Conservation (phyloP, 768 basidiomycete species). For the Hemileccinum impolitum region DNA sequence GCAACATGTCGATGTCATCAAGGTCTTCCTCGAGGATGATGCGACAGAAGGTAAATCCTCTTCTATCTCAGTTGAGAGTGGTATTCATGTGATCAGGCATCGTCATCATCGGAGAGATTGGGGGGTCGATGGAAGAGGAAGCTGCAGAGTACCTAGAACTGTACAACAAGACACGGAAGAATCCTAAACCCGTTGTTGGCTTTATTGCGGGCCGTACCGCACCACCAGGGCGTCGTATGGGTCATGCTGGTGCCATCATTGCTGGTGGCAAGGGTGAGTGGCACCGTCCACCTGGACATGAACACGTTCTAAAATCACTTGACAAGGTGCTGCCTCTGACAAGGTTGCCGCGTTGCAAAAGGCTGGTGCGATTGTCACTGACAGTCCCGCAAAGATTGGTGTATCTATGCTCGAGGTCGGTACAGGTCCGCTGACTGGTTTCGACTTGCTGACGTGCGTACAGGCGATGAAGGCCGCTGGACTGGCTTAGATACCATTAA, state of each 20-base stretch:
- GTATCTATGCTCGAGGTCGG: slow-evolving; percentile 81
- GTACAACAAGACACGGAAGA: slow-evolving; percentile 83
- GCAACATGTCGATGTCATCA: slow-evolving; percentile 92
- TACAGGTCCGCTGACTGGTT: neutral
- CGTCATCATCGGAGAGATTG: slow-evolving; percentile 98
- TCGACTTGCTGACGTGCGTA: slow-evolving; percentile 6
- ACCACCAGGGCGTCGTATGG: slow-evolving; percentile 97
- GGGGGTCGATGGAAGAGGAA: slow-evolving; percentile 99
- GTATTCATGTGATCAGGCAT: slow-evolving; percentile 55
- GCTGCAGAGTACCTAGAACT: slow-evolving; percentile 93
- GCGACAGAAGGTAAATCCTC: slow-evolving; percentile 75
- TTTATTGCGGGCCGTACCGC: slow-evolving; percentile 99
- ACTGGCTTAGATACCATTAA: slow-evolving; percentile 45
- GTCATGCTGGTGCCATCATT: slow-evolving; percentile 97
- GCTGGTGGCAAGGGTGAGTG: slow-evolving; percentile 88
- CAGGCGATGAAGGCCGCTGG: slow-evolving; percentile 82
- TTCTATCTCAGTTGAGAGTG: neutral
- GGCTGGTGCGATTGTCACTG: slow-evolving; percentile 91
- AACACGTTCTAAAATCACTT: neutral
- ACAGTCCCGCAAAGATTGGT: slow-evolving; percentile 96
- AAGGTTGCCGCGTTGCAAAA: slow-evolving; percentile 89
- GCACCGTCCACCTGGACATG: neutral
- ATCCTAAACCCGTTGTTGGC: slow-evolving; percentile 94
- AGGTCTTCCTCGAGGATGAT: slow-evolving; percentile 92
- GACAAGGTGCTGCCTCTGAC: slow-evolving; percentile 79